These are phyloP conservation scores for Colletotrichum salicis DNA, from an alignment of 2,329 filamentous ascomycete species.

Conservation along the genomic window DNA sequence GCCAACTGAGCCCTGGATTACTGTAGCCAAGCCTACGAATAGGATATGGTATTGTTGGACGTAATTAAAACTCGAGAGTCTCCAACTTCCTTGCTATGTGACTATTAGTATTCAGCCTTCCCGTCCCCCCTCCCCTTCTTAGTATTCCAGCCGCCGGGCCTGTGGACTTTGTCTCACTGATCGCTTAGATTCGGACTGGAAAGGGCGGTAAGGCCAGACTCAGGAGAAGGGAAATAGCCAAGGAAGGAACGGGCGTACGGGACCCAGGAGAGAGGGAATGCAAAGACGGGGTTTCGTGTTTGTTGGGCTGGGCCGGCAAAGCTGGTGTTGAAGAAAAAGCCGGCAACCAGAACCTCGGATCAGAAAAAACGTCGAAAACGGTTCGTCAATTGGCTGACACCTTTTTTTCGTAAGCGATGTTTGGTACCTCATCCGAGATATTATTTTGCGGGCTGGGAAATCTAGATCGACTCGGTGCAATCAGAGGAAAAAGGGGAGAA, in stretches of 20 bases:
- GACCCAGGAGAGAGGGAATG: neutral
- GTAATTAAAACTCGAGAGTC: constrained; percentile 16
- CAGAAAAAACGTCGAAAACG: constrained; percentile 10
- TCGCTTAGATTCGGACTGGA: neutral
- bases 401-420: neutral
- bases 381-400: constrained; percentile 15
- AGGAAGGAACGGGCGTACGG: neutral
- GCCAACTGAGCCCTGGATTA: neutral
- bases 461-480: neutral
- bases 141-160: constrained; percentile 11
- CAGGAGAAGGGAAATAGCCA: neutral
- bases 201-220: neutral
- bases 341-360: constrained; percentile 32
- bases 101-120: neutral
- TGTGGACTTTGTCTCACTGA: constrained; percentile 19
- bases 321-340: constrained; percentile 23
- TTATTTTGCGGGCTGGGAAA: neutral
- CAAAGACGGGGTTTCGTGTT: neutral
- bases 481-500: neutral
- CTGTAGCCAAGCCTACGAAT: too few relatives aligned
- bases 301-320: neutral
- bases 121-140: neutral
- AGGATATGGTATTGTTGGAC: neutral
- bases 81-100: neutral
- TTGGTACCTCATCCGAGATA: neutral